Base-by-base conservation (phyloP, 108 stramenopile genomes). In the Conticribra guillardii region DNA sequence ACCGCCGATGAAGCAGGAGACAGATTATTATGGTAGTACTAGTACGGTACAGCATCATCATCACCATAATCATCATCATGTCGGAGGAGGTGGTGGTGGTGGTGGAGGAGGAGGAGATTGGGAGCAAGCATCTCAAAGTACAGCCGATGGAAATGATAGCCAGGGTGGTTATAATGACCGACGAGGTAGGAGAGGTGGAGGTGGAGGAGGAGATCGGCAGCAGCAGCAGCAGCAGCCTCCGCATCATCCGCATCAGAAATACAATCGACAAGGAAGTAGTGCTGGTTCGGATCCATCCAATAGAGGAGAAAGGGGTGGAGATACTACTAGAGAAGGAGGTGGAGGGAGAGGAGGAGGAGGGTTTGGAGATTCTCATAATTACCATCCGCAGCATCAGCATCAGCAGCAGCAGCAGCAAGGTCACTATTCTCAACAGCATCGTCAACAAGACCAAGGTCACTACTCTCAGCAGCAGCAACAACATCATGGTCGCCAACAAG, bases 321-420 rank as follows among this genome's bases (percentile, higher is more conserved):
- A 11, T 9, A 11, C 5, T 41, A 41, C 5, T 11, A 41, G 37
- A 41, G 37, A 41, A 9, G 37, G 5, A 9, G 37, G 37, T 41
- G 11, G 8, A 9, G 37, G 37, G 11, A 41, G 37, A 5, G 11
- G 37, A 41, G 37, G 37, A 9, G 11, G 37, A 9, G 37, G 37
- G n/a, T n/a, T n/a, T n/a, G 50, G 50, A 51, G 27, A 32, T 17
- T 3, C 59, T 49, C 30, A 30, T 7, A 53, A 21, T 29, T 62
- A 54, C 28, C 45, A 64, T 18, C 61, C 51, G 37, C 76, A 77
- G 22, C 74, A 68, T 17, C 74, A 61, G 46, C 57, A 58, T 19
- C 33, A 51, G 26, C 61, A 54, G 19, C 71, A 60, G 46, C 24
- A 53, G n/a, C n/a, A n/a, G n/a, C n/a, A n/a, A n/a, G n/a, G n/a